phyloP scores from a whole-genome alignment of 805 yeast genomes.

The Millerago galiae region DNA sequence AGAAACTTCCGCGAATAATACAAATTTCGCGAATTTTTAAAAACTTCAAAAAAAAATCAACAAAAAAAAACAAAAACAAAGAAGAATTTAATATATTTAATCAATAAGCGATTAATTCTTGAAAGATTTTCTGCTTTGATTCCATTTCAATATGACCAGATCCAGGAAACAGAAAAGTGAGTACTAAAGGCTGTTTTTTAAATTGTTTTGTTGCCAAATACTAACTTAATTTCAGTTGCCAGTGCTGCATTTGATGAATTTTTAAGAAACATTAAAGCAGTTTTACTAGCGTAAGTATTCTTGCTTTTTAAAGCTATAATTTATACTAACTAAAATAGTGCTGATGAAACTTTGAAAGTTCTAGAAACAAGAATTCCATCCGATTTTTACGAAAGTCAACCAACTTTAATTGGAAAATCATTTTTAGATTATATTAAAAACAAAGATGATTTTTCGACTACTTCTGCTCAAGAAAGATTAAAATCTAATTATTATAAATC shows the following conservation, averaged over 20 bases:
- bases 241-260: neutral
- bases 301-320: no score
- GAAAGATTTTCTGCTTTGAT: neutral
- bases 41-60: no score
- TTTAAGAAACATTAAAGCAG: conserved; percentile 1
- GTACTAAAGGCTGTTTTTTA: neutral
- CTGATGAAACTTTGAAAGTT: conserved; percentile 12
- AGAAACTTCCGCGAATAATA: no score
- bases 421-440: conserved; percentile 6
- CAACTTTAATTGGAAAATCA: conserved; percentile 11
- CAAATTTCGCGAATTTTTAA: no score
- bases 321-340: conserved; percentile 2
- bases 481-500: conserved; percentile 32
- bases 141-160: neutral
- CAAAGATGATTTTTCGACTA: conserved; percentile 16
- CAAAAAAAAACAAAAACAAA: neutral
- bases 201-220: neutral
- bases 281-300: conserved; percentile 3
- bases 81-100: neutral
- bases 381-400: conserved; percentile 15
- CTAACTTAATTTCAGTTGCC: neutral
- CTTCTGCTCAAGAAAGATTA: conserved; percentile 39
- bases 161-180: neutral
- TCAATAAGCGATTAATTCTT: neutral
- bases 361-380: conserved; percentile 15